Conservation (phyloP, 2,329 filamentous ascomycete species). For the Daldinia sp. region DNA sequence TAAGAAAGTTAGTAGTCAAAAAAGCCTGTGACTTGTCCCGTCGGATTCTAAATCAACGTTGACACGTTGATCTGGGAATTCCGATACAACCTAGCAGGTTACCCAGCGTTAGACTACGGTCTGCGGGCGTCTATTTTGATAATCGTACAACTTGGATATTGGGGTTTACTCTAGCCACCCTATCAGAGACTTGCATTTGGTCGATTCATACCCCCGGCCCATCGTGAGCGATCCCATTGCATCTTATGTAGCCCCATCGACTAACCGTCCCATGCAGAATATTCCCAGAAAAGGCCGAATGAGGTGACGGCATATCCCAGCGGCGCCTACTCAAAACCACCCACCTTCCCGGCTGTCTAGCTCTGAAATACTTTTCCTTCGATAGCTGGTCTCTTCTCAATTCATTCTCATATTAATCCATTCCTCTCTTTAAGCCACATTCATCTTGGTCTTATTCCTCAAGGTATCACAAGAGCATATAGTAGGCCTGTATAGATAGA, state of each 20-base stretch:
- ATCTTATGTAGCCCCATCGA: constrained; percentile 54
- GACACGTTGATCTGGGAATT: constrained; percentile 45
- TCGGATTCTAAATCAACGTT: constrained; percentile 37
- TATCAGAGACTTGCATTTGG: constrained; percentile 57
- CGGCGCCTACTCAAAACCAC: constrained; percentile 66
- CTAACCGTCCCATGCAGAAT: constrained; percentile 57
- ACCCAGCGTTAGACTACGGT: constrained; percentile 54
- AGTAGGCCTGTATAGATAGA: constrained; percentile 48
- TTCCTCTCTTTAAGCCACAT: constrained; percentile 51
- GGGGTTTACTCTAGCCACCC: constrained; percentile 53
- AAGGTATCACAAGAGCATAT: constrained; percentile 46
- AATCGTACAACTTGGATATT: constrained; percentile 57
- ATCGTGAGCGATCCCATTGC: constrained; percentile 57
- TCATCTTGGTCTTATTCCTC: constrained; percentile 47
- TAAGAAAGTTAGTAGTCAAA: constrained; percentile 27
- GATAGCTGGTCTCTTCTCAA: constrained; percentile 68
- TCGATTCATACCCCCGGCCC: constrained; percentile 55
- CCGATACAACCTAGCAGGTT: constrained; percentile 46
- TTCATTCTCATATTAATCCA: constrained; percentile 55
- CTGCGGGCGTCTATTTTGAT: constrained; percentile 61
- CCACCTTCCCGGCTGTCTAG: constrained; percentile 56
- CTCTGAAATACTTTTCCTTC: constrained; percentile 56
- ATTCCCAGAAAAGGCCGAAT: constrained; percentile 50
- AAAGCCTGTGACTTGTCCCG: constrained; percentile 43
- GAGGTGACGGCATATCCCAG: constrained; percentile 49